Conservation (phyloP, 345 rosid genomes). For the Trapa incisa region DNA sequence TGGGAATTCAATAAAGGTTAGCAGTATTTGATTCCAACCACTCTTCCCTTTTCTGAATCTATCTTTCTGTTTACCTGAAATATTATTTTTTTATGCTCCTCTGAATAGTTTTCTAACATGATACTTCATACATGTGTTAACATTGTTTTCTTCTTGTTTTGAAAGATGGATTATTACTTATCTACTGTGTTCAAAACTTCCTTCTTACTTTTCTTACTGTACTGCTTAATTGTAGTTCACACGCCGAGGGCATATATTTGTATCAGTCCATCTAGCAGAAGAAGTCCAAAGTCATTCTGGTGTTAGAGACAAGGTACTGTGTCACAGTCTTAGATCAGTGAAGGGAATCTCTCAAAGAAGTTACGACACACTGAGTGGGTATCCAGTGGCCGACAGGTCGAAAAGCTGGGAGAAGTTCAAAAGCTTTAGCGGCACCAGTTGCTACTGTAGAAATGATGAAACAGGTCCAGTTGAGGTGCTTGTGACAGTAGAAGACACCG, state of each 20-base stretch:
- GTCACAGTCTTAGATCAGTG: slow-evolving; percentile 31
- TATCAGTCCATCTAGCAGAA: slow-evolving; percentile 66
- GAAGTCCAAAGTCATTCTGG: slow-evolving; percentile 34
- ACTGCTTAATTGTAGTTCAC: slow-evolving; percentile 54
- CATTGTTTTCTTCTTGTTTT: neutral
- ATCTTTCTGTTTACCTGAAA: too few species aligned
- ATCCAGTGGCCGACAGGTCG: slow-evolving; percentile 61
- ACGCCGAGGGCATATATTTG: slow-evolving; percentile 68
- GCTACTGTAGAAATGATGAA: slow-evolving; percentile 7
- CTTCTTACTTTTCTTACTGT: neutral
- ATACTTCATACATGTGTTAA: too few species aligned
- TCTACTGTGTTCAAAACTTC: neutral
- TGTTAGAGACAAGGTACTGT: slow-evolving; percentile 42
- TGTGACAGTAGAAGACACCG: slow-evolving; percentile 93
- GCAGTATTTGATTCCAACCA: slow-evolving; percentile 3
- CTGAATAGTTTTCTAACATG: too few species aligned
- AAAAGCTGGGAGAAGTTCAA: slow-evolving; percentile 73
- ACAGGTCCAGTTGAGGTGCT: slow-evolving; percentile 39
- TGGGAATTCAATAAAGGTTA: slow-evolving; percentile 88
- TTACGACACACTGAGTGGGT: slow-evolving; percentile 54
- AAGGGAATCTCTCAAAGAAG: slow-evolving; percentile 20
- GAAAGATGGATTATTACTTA: neutral
- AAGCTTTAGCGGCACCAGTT: slow-evolving; percentile 16
- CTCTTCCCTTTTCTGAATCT: too few species aligned
- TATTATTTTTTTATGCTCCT: too few species aligned